These are phyloP conservation scores for Auricularia sp. DNA, from an alignment of 768 basidiomycete species.

Conservation along the genomic window DNA sequence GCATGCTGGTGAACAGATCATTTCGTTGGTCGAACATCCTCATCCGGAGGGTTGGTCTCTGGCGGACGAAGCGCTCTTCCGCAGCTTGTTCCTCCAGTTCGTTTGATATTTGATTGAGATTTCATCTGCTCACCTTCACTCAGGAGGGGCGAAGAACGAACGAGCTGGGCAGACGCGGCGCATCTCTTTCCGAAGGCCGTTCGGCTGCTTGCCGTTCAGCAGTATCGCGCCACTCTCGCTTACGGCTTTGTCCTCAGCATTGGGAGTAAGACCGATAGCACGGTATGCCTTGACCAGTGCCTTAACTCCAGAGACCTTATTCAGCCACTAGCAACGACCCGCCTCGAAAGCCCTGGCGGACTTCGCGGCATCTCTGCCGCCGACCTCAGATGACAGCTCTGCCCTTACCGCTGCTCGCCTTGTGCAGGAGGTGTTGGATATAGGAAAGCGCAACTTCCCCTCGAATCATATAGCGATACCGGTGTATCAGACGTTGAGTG, in stretches of 20 bases:
- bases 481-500: constrained; percentile 61
- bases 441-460: constrained; percentile 41
- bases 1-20: constrained; percentile 57
- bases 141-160: constrained; percentile 24
- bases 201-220: constrained; percentile 47
- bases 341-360: constrained; percentile 48
- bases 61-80: constrained; percentile 35
- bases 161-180: constrained; percentile 58
- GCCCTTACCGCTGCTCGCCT: constrained; percentile 43
- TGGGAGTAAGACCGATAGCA: constrained; percentile 76
- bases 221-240: constrained; percentile 54
- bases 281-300: constrained; percentile 39
- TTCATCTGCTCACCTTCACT: constrained; percentile 1
- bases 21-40: constrained; percentile 37
- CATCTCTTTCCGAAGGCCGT: constrained; percentile 72
- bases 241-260: constrained; percentile 69
- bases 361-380: constrained; percentile 46
- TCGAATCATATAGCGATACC: constrained; percentile 76
- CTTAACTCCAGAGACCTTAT: constrained; percentile 11
- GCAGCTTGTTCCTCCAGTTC: constrained; percentile 44
- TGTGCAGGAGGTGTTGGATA: constrained; percentile 44
- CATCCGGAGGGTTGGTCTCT: constrained; percentile 42
- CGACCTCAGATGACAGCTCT: constrained; percentile 17
- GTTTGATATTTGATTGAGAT: constrained; percentile 10
- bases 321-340: constrained; percentile 49